Base-by-base conservation (phyloP, 192 early-diverging fungal genomes). In the Lunasporangiospora selenospora region DNA sequence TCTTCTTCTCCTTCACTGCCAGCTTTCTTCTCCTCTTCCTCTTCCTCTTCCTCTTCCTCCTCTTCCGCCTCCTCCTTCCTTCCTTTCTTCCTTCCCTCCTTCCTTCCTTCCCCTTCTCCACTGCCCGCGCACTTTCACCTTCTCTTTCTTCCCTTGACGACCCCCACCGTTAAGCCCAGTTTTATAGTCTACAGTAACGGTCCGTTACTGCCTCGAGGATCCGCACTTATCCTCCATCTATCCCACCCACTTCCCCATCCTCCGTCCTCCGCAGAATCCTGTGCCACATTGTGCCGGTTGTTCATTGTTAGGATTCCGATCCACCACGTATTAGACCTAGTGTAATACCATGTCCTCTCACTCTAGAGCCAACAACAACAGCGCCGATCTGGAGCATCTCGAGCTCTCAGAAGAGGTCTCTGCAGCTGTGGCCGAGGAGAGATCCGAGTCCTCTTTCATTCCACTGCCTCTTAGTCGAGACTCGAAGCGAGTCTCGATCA, bases 341-440 rank as follows among this genome's bases (percentile, higher is more conserved):
- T n/a, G n/a, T n/a, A n/a, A n/a, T n/a, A 29, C 34, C 18, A 73
- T 73, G 69, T 73, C 69, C 37, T n/a, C n/a, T n/a, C 69, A 73
- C 41, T 73, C 69, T 34, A 73, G 69, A 43, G 69, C 42, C 7
- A 63, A 63, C 49, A 73, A 73, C 49, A 29, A 73, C 1, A 73
- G 69, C 33, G 69, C 60, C 12, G 69, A 73, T 53, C 60, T 73
- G 40, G 69, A 73, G 43, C 69, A 63, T 36, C 54, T 73, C 16
- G 69, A 73, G 30, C 49, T 73, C 11, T 61, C 50, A 2, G 69
- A 73, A 43, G 60, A 62, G 16, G 26, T 62, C 37, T 24, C 36
- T 36, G 42, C 52, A 9, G 13, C 29, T 26, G 36, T 40, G 5
- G 18, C 43, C 27, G 49, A 44, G n/a, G 48, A 36, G 69, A 1